phyloP scores from a whole-genome alignment of 2,329 filamentous ascomycete species.

The Phaeosphaeria sp. region DNA sequence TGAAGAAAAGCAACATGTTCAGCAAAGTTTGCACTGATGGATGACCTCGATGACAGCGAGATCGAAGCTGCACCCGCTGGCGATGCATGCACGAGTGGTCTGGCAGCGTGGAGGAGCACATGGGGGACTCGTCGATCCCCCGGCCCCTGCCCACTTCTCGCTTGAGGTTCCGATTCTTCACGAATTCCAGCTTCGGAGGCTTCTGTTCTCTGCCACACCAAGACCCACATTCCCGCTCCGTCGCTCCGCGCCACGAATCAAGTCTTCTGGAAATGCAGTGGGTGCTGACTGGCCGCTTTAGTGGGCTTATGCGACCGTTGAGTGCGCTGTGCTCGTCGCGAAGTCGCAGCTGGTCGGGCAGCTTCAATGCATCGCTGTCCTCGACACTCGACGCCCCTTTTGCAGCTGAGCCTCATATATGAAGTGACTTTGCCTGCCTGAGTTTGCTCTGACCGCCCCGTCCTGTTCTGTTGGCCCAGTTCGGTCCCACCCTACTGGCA shows the following conservation, averaged over 20 bases:
- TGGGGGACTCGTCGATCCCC: slow-evolving; percentile 18
- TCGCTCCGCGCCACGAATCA: slow-evolving; percentile 21
- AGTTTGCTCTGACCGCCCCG: slow-evolving; percentile 21
- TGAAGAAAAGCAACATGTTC: not conserved
- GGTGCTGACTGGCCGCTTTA: slow-evolving; percentile 17
- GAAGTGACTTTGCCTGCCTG: slow-evolving; percentile 6
- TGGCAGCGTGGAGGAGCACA: slow-evolving; percentile 11
- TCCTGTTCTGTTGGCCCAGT: slow-evolving; percentile 15
- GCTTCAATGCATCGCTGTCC: slow-evolving; percentile 8
- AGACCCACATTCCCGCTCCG: slow-evolving; percentile 19
- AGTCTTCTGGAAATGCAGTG: slow-evolving; percentile 11
- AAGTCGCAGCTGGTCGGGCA: slow-evolving; percentile 14
- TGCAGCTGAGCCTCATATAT: slow-evolving; percentile 14
- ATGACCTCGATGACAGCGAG: not conserved
- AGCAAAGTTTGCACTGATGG: slow-evolving; percentile 2
- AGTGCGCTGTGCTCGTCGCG: slow-evolving; percentile 10
- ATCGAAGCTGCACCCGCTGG: not conserved
- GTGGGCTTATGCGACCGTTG: slow-evolving; percentile 13
- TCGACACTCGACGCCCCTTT: slow-evolving; percentile 12
- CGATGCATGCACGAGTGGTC: not conserved
- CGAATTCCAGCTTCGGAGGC: slow-evolving; percentile 6
- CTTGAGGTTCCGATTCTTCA: slow-evolving; percentile 1
- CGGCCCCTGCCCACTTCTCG: not conserved
- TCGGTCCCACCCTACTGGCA: slow-evolving; percentile 17
- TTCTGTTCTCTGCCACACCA: not conserved